phyloP scores from a whole-genome alignment of 106 monocot genomes.

The Posidonia australis region DNA sequence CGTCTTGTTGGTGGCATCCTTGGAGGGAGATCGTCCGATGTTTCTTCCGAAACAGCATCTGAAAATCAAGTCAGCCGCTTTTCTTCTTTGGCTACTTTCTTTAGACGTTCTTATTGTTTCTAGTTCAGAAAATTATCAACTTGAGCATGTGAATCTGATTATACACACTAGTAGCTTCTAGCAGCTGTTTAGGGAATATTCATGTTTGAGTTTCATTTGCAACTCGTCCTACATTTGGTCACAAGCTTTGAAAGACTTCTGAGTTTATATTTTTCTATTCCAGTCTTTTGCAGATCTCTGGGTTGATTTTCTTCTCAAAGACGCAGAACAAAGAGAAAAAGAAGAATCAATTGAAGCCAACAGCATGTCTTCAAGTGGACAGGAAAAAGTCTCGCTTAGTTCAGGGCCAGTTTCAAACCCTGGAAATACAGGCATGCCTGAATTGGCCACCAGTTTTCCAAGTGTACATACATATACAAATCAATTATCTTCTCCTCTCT shows the following conservation, averaged over 20 bases:
- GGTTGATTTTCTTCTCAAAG: constrained; percentile 99
- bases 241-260: neutral
- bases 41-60: constrained; percentile 21
- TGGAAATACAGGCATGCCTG: neutral
- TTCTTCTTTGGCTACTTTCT: neutral
- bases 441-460: constrained; percentile 2
- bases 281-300: constrained; percentile 97
- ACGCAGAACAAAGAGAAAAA: constrained; percentile 78
- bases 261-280: neutral
- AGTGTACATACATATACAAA: constrained; percentile 14
- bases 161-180: no score
- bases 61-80: constrained; percentile 12
- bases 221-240: neutral
- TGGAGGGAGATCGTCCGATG: constrained; percentile 37
- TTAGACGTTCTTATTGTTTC: no score
- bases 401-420: neutral
- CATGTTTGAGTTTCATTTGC: no score
- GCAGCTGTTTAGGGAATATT: no score
- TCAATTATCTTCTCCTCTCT: constrained; percentile 9
- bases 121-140: neutral
- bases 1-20: constrained; percentile 91
- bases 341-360: constrained; percentile 43
- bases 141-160: no score
- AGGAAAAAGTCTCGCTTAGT: neutral
- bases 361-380: constrained; percentile 11